Percentiles rank a stretch among this genome's conserved stretches.
These are phyloP conservation scores for Suillus bovinus DNA, from an alignment of 768 basidiomycete genomes.

Conservation along the genomic window DNA sequence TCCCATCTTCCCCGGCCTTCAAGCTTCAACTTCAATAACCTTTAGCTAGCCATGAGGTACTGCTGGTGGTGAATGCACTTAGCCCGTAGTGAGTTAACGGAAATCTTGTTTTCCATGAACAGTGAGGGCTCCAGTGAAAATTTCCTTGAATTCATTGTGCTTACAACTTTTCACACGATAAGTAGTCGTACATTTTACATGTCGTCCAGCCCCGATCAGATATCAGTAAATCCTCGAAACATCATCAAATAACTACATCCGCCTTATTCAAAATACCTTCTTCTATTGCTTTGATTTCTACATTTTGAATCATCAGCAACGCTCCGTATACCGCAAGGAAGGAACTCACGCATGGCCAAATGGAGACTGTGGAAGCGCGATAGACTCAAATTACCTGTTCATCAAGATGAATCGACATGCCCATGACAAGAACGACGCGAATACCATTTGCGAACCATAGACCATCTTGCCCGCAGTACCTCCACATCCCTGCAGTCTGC, in stretches of 20 bases:
- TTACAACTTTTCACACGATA: neutral
- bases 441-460: conserved; percentile 31
- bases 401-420: neutral
- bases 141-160: neutral
- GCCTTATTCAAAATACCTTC: conserved; percentile 20
- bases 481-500: conserved; percentile 47
- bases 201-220: neutral
- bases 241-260: conserved; percentile 4
- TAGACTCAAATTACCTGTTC: conserved; percentile 23
- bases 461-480: conserved; percentile 37
- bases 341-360: conserved; percentile 30
- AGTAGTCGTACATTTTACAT: neutral
- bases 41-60: no score
- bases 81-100: no score
- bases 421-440: no score
- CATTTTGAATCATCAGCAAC: conserved; percentile 2
- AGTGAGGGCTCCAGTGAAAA: neutral
- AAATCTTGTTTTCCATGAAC: neutral
- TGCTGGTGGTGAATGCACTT: no score
- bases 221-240: neutral
- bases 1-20: no score
- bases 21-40: no score
- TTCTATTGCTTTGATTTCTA: conserved; percentile 34
- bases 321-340: neutral
- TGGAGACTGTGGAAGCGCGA: conserved; percentile 33